Conservation (phyloP, 2,329 filamentous ascomycete species). For the Immersiporthe knoxdaviesiana region DNA sequence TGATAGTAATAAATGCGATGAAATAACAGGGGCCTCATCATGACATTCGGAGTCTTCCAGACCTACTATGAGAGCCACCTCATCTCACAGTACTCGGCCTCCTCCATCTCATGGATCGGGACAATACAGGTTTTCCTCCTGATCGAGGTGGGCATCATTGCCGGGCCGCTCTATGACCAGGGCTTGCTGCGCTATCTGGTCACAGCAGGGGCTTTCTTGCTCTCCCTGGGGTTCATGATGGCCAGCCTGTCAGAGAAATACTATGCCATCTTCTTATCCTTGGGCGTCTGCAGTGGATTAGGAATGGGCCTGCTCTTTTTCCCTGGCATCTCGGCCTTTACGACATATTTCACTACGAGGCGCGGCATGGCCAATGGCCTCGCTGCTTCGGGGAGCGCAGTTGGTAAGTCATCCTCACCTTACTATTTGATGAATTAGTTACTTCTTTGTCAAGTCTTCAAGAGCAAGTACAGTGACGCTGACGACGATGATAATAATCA, state of each 20-base stretch:
- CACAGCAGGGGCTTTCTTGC: constrained; percentile 43
- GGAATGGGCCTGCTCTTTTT: constrained; percentile 48
- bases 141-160: constrained; percentile 45
- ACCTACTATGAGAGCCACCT: constrained; percentile 53
- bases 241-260: constrained; percentile 42
- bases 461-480: too few species aligned
- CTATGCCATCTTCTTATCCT: constrained; percentile 50
- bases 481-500: background rate
- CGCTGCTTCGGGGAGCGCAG: constrained; percentile 37
- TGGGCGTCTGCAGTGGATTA: constrained; percentile 50
- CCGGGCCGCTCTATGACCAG: constrained; percentile 51
- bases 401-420: constrained; percentile 38
- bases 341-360: constrained; percentile 39
- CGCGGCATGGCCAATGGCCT: constrained; percentile 41
- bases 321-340: constrained; percentile 41
- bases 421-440: background rate
- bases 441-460: background rate
- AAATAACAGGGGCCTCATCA: constrained; percentile 37
- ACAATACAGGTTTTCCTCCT: constrained; percentile 52
- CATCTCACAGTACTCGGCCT: constrained; percentile 38
- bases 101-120: constrained; percentile 51
- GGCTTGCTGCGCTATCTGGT: constrained; percentile 50
- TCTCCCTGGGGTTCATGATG: constrained; percentile 53
- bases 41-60: constrained; percentile 58
- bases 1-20: too few species aligned